Conservation (phyloP, 2,329 filamentous ascomycete species). For the Alternaria metachromatica region DNA sequence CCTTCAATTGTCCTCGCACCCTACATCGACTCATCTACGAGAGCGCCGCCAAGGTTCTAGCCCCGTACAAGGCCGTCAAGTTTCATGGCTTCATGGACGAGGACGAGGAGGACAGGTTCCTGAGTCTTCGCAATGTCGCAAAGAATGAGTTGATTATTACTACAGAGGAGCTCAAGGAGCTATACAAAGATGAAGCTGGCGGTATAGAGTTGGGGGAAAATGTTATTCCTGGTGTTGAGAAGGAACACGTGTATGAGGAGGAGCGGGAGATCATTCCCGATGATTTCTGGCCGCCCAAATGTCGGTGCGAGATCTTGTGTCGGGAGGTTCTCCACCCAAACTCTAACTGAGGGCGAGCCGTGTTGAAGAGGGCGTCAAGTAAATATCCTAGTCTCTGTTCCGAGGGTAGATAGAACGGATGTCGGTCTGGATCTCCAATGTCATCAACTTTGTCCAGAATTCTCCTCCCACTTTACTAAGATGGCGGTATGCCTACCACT, state of each 20-base stretch:
- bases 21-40: constrained; percentile 37
- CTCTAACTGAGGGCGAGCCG: background rate
- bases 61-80: constrained; percentile 7
- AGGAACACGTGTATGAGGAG: no score
- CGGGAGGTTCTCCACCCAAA: background rate
- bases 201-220: constrained; percentile 20
- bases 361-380: no score
- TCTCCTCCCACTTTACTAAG: no score
- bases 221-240: background rate
- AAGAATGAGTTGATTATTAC: constrained; percentile 11
- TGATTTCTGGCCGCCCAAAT: constrained; percentile 24
- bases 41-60: constrained; percentile 23
- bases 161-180: constrained; percentile 10
- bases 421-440: no score
- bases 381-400: no score
- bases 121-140: background rate
- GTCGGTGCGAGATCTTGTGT: constrained; percentile 18
- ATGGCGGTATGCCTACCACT: constrained; percentile 9
- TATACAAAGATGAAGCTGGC: constrained; percentile 25
- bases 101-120: constrained; percentile 20
- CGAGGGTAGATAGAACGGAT: background rate
- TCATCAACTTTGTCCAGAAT: no score
- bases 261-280: no score
- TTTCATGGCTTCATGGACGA: constrained; percentile 31
- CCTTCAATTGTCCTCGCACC: constrained; percentile 26